These are phyloP conservation scores for Orbilia quercus DNA, from an alignment of 2,329 filamentous ascomycete genomes.

Conservation along the genomic window DNA sequence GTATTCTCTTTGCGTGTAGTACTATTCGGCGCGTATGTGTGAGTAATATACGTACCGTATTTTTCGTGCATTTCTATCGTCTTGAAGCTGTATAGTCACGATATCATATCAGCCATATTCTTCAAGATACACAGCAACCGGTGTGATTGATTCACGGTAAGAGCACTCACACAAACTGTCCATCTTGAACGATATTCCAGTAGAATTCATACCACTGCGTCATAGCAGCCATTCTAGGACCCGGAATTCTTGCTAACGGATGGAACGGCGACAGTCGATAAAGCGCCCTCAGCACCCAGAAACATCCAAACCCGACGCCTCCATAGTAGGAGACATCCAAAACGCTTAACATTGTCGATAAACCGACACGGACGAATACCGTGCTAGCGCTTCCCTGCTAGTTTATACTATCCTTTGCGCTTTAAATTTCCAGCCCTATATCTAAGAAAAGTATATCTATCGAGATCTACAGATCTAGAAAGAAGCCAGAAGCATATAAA, in stretches of 20 bases:
- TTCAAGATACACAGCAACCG: background rate
- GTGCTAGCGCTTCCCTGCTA: background rate
- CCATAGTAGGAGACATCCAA: constrained; percentile 32
- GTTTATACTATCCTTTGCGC: background rate
- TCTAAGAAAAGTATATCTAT: background rate
- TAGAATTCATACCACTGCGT: constrained; percentile 62
- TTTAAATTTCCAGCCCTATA: background rate
- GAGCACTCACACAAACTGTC: constrained; percentile 60
- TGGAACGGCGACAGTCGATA: constrained; percentile 62
- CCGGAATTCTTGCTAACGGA: constrained; percentile 62
- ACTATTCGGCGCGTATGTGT: background rate
- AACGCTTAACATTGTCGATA: constrained; percentile 24
- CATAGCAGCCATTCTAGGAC: constrained; percentile 62
- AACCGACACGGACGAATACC: background rate
- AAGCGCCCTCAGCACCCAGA: constrained; percentile 57
- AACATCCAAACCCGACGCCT: constrained; percentile 18
- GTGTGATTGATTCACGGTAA: too few relatives aligned
- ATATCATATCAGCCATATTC: background rate
- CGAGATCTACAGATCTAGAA: too few relatives aligned
- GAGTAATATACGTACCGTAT: constrained; percentile 60
- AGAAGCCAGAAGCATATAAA: too few relatives aligned
- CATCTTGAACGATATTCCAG: constrained; percentile 61
- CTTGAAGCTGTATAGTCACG: constrained; percentile 57
- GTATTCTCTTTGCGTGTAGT: constrained; percentile 13
- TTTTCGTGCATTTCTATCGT: constrained; percentile 62